Conservation (phyloP, 768 basidiomycete genomes). For the Leccinum obscurum region DNA sequence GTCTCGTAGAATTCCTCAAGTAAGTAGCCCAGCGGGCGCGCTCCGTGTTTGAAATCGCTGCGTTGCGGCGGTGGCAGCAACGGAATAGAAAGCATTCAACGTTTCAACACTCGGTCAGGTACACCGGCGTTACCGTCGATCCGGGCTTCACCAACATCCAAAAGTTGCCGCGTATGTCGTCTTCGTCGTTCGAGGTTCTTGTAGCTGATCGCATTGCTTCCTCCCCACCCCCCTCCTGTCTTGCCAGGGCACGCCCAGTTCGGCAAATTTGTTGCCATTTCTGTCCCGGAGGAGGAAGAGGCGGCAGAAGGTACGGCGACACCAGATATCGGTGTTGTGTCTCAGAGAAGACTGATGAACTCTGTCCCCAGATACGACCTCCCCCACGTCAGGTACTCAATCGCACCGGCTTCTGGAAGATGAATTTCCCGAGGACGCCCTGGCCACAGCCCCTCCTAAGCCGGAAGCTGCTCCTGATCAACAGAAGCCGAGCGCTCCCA, state of each 20-base stretch:
- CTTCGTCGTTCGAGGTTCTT: not conserved
- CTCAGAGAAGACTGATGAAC: not conserved
- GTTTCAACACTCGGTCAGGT: constrained; percentile 45
- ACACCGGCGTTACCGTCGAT: constrained; percentile 74
- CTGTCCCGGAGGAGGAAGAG: constrained; percentile 28
- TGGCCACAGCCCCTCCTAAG: constrained; percentile 61
- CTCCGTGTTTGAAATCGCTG: not conserved
- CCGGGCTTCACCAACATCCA: constrained; percentile 71
- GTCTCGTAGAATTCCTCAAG: constrained; percentile 78
- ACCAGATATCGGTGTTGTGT: not conserved
- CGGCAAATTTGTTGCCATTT: constrained; percentile 44
- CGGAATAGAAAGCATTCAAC: constrained; percentile 2
- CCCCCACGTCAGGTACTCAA: constrained; percentile 10
- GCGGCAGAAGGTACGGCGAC: constrained; percentile 18
- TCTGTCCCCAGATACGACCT: constrained; percentile 6
- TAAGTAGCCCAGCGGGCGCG: constrained; percentile 33
- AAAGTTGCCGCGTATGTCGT: constrained; percentile 66
- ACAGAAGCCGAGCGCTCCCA: constrained; percentile 25
- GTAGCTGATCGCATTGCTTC: not conserved
- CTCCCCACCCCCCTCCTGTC: not conserved
- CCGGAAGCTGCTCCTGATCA: constrained; percentile 25
- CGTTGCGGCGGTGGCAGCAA: not conserved
- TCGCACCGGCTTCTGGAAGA: constrained; percentile 21
- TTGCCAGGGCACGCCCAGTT: constrained; percentile 67
- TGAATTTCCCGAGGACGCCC: constrained; percentile 56